Percentiles rank a stretch among this genome's conserved stretches.
Conservation (phyloP, 208 protist genomes). For the Acanthamoeba sp. region DNA sequence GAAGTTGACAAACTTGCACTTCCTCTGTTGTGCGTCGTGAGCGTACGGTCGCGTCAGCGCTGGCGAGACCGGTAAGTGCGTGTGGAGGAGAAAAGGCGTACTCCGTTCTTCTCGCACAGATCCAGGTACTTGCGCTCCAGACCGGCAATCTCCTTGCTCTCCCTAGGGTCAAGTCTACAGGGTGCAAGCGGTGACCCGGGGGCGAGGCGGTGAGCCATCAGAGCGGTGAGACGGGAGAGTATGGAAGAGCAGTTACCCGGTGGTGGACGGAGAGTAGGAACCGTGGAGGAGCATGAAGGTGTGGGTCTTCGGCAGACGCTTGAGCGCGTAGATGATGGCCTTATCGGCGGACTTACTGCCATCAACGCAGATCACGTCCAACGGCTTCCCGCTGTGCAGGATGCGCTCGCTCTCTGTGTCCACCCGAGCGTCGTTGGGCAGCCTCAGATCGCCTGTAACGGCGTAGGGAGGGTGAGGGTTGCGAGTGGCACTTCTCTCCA, state of each 20-base stretch:
- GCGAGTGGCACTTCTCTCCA: too few relatives aligned
- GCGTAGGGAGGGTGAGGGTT: too few relatives aligned
- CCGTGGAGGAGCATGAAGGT: slow-evolving; percentile 21
- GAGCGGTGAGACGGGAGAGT: neutral
- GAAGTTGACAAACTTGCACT: slow-evolving; percentile 38
- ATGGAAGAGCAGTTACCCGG: neutral
- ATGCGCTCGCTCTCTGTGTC: neutral
- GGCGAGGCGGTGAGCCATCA: neutral
- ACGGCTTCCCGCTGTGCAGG: neutral
- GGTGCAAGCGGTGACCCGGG: too few relatives aligned
- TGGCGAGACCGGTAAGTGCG: too few relatives aligned
- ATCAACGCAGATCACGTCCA: slow-evolving; percentile 33
- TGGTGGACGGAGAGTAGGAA: neutral
- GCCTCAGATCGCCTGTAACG: neutral
- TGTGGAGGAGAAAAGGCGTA: neutral
- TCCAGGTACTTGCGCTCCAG: slow-evolving; percentile 1
- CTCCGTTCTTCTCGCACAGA: neutral
- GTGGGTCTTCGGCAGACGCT: neutral
- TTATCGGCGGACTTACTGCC: neutral
- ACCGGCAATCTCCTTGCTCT: neutral
- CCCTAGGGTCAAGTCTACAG: neutral
- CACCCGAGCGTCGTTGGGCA: neutral
- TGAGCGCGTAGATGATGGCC: neutral
- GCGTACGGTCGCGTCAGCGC: too few relatives aligned
- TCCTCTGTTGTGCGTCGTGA: neutral